Conservation (phyloP, 108 stramenopile species). For the Aurantiochytrium sp. region DNA sequence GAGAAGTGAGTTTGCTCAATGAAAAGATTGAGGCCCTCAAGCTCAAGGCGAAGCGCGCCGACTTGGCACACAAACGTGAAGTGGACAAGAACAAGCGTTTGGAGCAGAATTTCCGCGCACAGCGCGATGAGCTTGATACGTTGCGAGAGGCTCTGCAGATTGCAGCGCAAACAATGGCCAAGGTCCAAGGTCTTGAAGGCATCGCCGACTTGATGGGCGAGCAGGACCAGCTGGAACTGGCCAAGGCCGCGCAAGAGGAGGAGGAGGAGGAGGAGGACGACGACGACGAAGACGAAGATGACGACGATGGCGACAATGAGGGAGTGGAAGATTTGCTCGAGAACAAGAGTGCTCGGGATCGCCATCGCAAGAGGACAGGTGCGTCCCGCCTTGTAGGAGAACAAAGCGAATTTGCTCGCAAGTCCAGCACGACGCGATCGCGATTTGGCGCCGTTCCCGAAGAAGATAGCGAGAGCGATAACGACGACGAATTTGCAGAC, state of each 20-base stretch:
- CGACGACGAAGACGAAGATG: not conserved
- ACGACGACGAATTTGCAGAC: not conserved
- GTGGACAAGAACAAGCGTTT: not conserved
- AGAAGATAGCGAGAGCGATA: not conserved
- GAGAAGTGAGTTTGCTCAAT: not conserved
- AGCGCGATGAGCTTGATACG: slow-evolving; percentile 3
- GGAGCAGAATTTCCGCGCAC: not conserved
- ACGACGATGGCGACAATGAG: not conserved
- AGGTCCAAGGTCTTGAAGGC: not conserved
- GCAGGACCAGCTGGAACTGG: not conserved
- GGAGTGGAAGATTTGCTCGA: too few species aligned
- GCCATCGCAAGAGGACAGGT: too few species aligned
- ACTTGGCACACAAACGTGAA: not conserved
- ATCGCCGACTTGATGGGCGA: slow-evolving; percentile 1
- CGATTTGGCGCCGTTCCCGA: not conserved
- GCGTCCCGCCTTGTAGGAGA: too few species aligned
- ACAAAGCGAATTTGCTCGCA: too few species aligned
- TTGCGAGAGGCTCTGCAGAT: not conserved
- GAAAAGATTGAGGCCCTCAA: not conserved
- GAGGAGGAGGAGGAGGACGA: not conserved
- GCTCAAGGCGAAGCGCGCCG: not conserved
- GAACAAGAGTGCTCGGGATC: too few species aligned
- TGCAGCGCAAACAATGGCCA: slow-evolving; percentile 1
- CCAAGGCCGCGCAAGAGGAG: not conserved
- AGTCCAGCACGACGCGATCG: too few species aligned